Evolutionary conservation across 2,329 filamentous ascomycete genomes (phyloP), one percentile per base, ranked within the genome.

Genomic region (Penicillium sp.): DNA sequence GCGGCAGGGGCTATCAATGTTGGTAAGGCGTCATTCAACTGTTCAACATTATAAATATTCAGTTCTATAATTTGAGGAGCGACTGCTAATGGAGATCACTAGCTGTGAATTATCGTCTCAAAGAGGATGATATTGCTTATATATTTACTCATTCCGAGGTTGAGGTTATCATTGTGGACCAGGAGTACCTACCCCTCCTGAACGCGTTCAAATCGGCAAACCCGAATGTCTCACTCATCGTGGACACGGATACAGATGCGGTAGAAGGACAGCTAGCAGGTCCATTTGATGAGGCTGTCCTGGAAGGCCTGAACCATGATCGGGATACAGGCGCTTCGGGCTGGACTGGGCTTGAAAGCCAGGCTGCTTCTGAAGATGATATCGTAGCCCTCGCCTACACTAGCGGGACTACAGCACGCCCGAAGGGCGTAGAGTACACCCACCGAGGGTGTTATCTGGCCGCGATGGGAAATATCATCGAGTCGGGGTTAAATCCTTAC

Each of bases 401-500:
- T 0, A 95, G 91, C 30, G 94, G 94, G 4, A 98, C 95, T 1
- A 98, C 95, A 0, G 93, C 93, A 0, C 84, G 86, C 31, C 95
- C 95, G 1, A 98, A 99, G 76, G 95, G 95, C 5, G 94, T 97
- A 3, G 88, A 96, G 59, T 97, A 91, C 73, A 97, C 92, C 1
- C 92, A 98, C 76, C 86, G 95, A 51, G 91, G 93, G 4, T 88
- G 88, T 7, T 99, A 98, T 73, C 83, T 99, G 13, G 94, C 92
- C 0, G 84, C 92, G 0, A 73, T 97, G 67, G 93, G 83, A 11
- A 98, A 98, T 75, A 82, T 98, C 0, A 87, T 98, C 61, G 95
- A 99, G 75, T 92, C 91, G 0, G 91, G 91, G 0, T 82, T 99
- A 48, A 97, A 96, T 71, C 85, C 83, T 59, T 82, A 88, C 56